Percentiles rank a stretch among this genome's conserved stretches.
These are phyloP conservation scores for Mortierella sp. DNA, from an alignment of 371 early-diverging fungal species.

Conservation along the genomic window DNA sequence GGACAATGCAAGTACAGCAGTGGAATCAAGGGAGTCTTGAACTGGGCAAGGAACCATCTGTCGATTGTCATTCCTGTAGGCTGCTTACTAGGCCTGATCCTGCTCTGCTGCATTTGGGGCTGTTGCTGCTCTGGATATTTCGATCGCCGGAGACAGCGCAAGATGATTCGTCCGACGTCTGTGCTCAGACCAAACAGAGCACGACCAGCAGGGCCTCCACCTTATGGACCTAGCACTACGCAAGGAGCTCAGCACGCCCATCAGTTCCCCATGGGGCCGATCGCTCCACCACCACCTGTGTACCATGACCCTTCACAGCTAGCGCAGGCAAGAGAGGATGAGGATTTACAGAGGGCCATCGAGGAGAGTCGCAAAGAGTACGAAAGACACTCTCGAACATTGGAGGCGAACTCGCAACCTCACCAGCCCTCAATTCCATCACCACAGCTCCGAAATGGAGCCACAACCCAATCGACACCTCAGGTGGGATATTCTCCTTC, in stretches of 20 bases:
- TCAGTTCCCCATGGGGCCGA: conserved; percentile 25
- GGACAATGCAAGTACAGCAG: conserved; percentile 59
- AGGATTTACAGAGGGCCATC: conserved; percentile 34
- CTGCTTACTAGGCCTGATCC: conserved; percentile 58
- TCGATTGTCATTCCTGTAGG: conserved; percentile 66
- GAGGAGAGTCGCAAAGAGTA: conserved; percentile 37
- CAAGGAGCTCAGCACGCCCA: conserved; percentile 13
- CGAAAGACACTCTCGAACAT: conserved; percentile 8
- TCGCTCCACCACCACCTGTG: conserved; percentile 30
- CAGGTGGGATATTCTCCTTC: neutral
- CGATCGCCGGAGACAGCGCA: conserved; percentile 16
- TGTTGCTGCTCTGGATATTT: conserved; percentile 56
- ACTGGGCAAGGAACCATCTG: conserved; percentile 60
- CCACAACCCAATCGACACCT: conserved; percentile 11
- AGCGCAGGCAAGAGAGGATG: conserved; percentile 16
- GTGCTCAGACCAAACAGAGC: conserved; percentile 11
- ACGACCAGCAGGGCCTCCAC: conserved; percentile 5
- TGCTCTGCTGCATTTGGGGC: conserved; percentile 64
- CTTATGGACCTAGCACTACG: neutral
- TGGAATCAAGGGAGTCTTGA: conserved; percentile 58
- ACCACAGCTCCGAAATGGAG: conserved; percentile 6
- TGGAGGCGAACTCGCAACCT: neutral
- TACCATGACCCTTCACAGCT: conserved; percentile 27
- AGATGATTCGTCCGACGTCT: conserved; percentile 1
- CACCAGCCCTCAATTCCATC: neutral